Percentiles rank a stretch among this genome's conserved stretches.
phyloP scores from a whole-genome alignment of 345 rosid genomes.

The Hibiscus mutabilis region DNA sequence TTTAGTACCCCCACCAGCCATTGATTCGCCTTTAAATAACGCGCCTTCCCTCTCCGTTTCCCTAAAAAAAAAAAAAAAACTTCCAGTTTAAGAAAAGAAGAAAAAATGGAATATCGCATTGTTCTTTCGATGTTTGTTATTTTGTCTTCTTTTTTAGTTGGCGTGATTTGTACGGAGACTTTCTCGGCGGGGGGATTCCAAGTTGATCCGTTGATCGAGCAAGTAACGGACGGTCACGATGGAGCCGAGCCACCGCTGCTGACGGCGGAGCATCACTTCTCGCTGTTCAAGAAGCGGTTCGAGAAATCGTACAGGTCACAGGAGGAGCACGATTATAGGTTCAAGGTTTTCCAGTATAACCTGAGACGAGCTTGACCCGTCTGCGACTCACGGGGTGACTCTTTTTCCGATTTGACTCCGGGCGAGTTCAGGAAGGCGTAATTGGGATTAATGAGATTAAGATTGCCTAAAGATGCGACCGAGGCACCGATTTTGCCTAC shows the following conservation, averaged over 20 bases:
- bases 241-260: constrained; percentile 28
- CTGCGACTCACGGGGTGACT: constrained; percentile 80
- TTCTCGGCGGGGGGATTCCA: constrained; percentile 18
- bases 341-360: constrained; percentile 51
- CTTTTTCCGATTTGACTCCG: too few species aligned
- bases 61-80: too few species aligned
- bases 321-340: constrained; percentile 70
- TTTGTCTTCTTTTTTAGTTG: too few species aligned
- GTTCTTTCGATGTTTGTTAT: too few species aligned
- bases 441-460: constrained; percentile 51
- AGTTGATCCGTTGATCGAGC: constrained; percentile 57
- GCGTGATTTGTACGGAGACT: constrained; percentile 22
- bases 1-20: background rate
- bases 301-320: constrained; percentile 47
- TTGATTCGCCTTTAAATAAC: background rate
- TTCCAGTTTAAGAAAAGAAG: too few species aligned
- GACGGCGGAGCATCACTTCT: constrained; percentile 53
- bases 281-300: constrained; percentile 63
- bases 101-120: too few species aligned
- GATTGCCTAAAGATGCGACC: constrained; percentile 67
- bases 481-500: constrained; percentile 86
- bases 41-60: background rate
- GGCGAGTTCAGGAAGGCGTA: constrained; percentile 49
- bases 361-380: constrained; percentile 60
- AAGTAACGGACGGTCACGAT: constrained; percentile 49